Evolutionary conservation across 2,329 filamentous ascomycete species (phyloP).

Genomic region (Purpureocillium takamizusanense): DNA sequence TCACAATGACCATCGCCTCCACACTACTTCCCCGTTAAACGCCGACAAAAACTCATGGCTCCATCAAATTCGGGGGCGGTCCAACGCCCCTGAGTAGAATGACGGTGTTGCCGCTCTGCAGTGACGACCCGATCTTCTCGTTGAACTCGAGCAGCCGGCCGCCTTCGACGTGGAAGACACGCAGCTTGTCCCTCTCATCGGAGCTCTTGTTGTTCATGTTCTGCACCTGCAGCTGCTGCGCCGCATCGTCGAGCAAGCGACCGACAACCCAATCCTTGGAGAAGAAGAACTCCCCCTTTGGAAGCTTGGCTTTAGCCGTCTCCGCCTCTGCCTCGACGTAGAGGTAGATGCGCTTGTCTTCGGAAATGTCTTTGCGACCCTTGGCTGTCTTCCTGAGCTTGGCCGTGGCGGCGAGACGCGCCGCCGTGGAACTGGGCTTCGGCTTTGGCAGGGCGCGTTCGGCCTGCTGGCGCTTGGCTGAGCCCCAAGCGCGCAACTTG

Average conservation of each 20-base stretch:
- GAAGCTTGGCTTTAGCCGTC: conserved; percentile 74
- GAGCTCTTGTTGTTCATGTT: conserved; percentile 75
- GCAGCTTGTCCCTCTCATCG: conserved; percentile 68
- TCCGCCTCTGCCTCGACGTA: conserved; percentile 85
- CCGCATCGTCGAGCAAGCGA: conserved; percentile 68
- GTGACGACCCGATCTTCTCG: conserved; percentile 67
- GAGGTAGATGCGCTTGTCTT: conserved; percentile 82
- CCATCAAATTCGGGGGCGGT: conserved; percentile 64
- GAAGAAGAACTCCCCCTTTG: conserved; percentile 74
- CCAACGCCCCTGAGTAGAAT: conserved; percentile 82
- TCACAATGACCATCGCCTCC: too few relatives aligned
- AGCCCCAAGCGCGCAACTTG: conserved; percentile 71
- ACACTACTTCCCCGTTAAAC: too few relatives aligned
- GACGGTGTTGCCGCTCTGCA: conserved; percentile 81
- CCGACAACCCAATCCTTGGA: conserved; percentile 85
- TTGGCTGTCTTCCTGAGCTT: conserved; percentile 80
- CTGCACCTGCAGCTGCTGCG: conserved; percentile 66
- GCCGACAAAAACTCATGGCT: conserved; percentile 16
- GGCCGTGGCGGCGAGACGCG: conserved; percentile 61
- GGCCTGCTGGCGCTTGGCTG: conserved; percentile 60
- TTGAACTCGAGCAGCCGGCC: conserved; percentile 79
- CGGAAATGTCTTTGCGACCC: conserved; percentile 72
- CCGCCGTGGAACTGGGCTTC: conserved; percentile 53
- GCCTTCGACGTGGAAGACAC: conserved; percentile 89
- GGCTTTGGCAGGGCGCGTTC: conserved; percentile 50